These are phyloP conservation scores for Pinus taeda DNA, from an alignment of 75 land plant species.

Conservation along the genomic window DNA sequence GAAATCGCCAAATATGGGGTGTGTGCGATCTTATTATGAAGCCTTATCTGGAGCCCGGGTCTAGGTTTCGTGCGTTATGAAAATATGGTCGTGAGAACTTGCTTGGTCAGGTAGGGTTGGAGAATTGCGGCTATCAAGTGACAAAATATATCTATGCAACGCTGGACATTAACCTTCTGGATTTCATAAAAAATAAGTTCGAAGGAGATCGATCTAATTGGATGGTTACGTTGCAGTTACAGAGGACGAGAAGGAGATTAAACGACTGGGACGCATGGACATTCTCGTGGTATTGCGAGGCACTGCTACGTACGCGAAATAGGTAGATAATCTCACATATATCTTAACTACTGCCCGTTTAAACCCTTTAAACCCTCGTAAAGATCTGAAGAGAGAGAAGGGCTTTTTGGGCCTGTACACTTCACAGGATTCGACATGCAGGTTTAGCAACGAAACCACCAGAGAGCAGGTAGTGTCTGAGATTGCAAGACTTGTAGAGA, in stretches of 20 bases:
- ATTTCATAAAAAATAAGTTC: background rate
- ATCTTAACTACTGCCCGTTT: constrained; percentile 11
- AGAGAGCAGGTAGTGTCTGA: constrained; percentile 47
- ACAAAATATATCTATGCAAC: constrained; percentile 77
- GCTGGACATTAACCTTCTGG: constrained; percentile 35
- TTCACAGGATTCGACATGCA: constrained; percentile 17
- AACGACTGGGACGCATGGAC: constrained; percentile 57
- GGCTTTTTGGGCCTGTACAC: constrained; percentile 69
- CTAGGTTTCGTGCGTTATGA: constrained; percentile 61
- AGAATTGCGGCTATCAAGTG: constrained; percentile 45
- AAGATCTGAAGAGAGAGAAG: constrained; percentile 41
- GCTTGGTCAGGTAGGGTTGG: constrained; percentile 34
- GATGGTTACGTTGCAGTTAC: constrained; percentile 70
- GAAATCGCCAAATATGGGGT: constrained; percentile 78
- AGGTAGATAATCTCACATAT: constrained; percentile 47
- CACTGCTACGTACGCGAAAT: constrained; percentile 55
- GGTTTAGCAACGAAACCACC: constrained; percentile 53
- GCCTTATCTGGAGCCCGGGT: constrained; percentile 66
- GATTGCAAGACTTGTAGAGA: constrained; percentile 23
- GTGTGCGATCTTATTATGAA: constrained; percentile 45
- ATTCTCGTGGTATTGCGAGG: constrained; percentile 57
- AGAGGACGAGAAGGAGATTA: constrained; percentile 21
- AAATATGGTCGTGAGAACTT: constrained; percentile 24
- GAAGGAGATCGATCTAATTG: constrained; percentile 36
- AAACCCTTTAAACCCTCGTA: background rate